Base-by-base conservation (phyloP, 2,329 filamentous ascomycete species). In the Penicillium sp. region DNA sequence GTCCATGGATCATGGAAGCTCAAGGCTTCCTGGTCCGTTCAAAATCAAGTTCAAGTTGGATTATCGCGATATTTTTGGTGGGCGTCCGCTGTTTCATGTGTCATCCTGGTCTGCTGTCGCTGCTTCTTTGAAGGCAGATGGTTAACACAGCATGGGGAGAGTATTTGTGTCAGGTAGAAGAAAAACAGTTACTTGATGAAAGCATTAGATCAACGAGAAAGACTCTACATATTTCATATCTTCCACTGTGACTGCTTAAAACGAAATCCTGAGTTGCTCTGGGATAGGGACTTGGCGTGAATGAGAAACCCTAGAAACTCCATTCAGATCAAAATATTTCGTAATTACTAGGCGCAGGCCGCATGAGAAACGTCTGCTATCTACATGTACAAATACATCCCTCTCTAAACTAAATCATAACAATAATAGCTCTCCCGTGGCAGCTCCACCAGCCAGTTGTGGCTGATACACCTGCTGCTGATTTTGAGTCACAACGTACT, bases 401-500 rank as follows among this genome's bases (percentile, higher is more conserved):
- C 16, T n/a, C 34, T 29, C 7, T 23, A 37, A 53, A 25, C 18
- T n/a, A 13, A 38, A 47, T 41, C 77, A 89, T 67, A 89, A 76
- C 70, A 86, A 78, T 67, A 92, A 75, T 72, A 92, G 76, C 76
- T 92, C 89, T 8, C 86, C 87, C 61, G 89, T 90, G 60, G 80
- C 82, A 10, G 81, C 82, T 25, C 79, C 80, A 45, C 84, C 86
- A 61, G 83, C 83, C 13, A 83, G 82, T 25, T 84, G 82, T 13
- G 86, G 86, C 69, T 89, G 86, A 68, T 91, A 86, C 37, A 87
- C 83, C 59, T 89, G 86, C 72, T 95, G 85, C 56, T 86, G 86
- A 65, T 90, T 90, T 67, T 93, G 90, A 71, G 88, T 95, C 46
- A 95, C 91, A 48, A 95, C 86, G 64, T 81, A 83, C 60, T 79